phyloP scores from a whole-genome alignment of 169 alveolate genomes.

The Ichthyophthirius multifiliis region DNA sequence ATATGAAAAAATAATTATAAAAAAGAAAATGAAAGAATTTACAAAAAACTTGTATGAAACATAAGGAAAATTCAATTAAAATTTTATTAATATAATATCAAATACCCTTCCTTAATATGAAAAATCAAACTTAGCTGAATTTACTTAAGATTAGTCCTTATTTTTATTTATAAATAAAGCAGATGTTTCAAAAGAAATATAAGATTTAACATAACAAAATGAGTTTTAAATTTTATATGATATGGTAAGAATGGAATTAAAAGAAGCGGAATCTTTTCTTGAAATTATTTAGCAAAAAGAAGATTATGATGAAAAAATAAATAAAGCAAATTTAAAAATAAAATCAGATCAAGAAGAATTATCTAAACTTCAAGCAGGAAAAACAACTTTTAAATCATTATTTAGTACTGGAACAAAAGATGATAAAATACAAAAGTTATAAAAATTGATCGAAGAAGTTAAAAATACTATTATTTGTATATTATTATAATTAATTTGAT shows the following conservation, averaged over 20 bases:
- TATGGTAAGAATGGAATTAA: conserved; percentile 4
- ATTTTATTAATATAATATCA: too few species aligned
- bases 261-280: conserved; percentile 14
- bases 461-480: neutral
- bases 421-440: conserved; percentile 1
- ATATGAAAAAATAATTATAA: too few species aligned
- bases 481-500: too few species aligned
- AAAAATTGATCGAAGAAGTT: neutral
- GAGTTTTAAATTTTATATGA: neutral
- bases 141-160: too few species aligned
- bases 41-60: too few species aligned
- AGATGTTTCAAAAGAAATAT: too few species aligned
- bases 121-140: too few species aligned
- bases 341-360: neutral
- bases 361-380: neutral
- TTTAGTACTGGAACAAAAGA: conserved; percentile 11
- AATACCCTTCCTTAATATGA: too few species aligned
- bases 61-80: too few species aligned
- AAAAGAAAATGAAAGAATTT: too few species aligned
- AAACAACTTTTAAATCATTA: neutral
- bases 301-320: neutral
- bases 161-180: too few species aligned
- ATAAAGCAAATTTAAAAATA: neutral
- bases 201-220: too few species aligned
- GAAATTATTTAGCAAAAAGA: conserved; percentile 1